phyloP scores from a whole-genome alignment of 108 stramenopile genomes.

The Cylindrotheca fusiformis region DNA sequence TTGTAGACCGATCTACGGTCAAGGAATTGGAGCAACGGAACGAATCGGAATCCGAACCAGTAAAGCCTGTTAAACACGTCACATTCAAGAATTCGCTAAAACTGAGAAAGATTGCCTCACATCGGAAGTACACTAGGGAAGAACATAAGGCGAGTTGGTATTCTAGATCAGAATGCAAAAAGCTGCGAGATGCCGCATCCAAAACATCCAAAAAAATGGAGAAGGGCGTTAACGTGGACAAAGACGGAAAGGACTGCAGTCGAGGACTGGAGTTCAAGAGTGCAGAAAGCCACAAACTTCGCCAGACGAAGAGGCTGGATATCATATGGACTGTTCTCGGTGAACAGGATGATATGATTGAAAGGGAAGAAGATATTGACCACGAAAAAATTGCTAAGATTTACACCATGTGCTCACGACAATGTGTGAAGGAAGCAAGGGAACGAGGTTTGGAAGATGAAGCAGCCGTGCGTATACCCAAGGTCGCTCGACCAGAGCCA shows the following conservation, averaged over 20 bases:
- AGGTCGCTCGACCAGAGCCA: neutral
- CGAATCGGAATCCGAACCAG: neutral
- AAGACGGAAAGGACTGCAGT: conserved; percentile 10
- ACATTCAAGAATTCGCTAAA: conserved; percentile 2
- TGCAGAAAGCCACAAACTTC: conserved; percentile 10
- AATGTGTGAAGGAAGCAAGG: neutral
- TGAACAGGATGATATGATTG: conserved; percentile 7
- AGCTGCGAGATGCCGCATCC: conserved; percentile 3
- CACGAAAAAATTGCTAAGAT: conserved; percentile 2
- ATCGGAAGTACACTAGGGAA: conserved; percentile 3
- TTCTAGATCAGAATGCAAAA: conserved; percentile 2
- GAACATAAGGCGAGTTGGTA: conserved; percentile 17
- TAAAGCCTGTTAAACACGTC: neutral
- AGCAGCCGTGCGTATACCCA: neutral
- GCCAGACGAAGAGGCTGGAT: conserved; percentile 5
- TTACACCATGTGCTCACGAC: neutral
- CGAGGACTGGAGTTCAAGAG: conserved; percentile 13
- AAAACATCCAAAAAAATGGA: conserved; percentile 10
- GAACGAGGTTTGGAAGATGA: conserved; percentile 1
- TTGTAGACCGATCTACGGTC: too few relatives aligned
- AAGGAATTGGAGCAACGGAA: too few relatives aligned
- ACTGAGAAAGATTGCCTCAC: conserved; percentile 9
- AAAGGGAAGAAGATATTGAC: neutral
- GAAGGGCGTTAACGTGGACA: conserved; percentile 3
- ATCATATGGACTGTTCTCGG: conserved; percentile 13